These are phyloP conservation scores for Graphilbum fragrans DNA, from an alignment of 2,329 filamentous ascomycete species.

Conservation along the genomic window DNA sequence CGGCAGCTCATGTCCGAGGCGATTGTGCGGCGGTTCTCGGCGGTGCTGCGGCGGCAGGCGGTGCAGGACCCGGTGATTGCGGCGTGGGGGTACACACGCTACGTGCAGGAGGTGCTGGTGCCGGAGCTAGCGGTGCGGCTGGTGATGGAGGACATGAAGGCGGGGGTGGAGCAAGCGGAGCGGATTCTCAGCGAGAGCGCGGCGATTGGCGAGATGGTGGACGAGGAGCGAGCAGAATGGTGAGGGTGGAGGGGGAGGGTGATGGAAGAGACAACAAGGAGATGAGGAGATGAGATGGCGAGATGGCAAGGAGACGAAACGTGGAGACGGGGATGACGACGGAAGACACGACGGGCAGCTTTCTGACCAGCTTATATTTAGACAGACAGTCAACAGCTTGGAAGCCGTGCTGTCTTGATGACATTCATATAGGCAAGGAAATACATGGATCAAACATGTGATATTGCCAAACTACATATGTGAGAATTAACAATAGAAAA, in stretches of 20 bases:
- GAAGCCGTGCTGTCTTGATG: too few relatives aligned
- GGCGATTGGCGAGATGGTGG: slow-evolving; percentile 52
- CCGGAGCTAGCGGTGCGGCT: slow-evolving; percentile 51
- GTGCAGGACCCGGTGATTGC: slow-evolving; percentile 54
- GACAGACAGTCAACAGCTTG: too few relatives aligned
- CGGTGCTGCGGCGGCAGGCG: slow-evolving; percentile 47
- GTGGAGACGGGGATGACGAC: neutral
- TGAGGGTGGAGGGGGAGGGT: slow-evolving; percentile 15
- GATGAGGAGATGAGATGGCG: neutral
- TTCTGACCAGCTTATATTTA: too few relatives aligned
- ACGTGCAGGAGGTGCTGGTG: slow-evolving; percentile 64
- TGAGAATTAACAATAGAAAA: too few relatives aligned
- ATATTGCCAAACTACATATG: too few relatives aligned
- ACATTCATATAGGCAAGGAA: too few relatives aligned
- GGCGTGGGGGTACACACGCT: slow-evolving; percentile 52
- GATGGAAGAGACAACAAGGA: slow-evolving; percentile 5
- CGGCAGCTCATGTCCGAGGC: slow-evolving; percentile 59
- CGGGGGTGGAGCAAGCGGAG: slow-evolving; percentile 29
- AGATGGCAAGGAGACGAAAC: neutral
- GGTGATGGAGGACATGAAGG: slow-evolving; percentile 43
- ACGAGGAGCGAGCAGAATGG: slow-evolving; percentile 50
- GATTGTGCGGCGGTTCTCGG: slow-evolving; percentile 48
- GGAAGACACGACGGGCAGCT: slow-evolving; percentile 1
- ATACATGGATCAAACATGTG: too few relatives aligned
- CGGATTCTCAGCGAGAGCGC: slow-evolving; percentile 54